Base-by-base conservation (phyloP, 805 yeast species). In the Geotrichum ghanense region DNA sequence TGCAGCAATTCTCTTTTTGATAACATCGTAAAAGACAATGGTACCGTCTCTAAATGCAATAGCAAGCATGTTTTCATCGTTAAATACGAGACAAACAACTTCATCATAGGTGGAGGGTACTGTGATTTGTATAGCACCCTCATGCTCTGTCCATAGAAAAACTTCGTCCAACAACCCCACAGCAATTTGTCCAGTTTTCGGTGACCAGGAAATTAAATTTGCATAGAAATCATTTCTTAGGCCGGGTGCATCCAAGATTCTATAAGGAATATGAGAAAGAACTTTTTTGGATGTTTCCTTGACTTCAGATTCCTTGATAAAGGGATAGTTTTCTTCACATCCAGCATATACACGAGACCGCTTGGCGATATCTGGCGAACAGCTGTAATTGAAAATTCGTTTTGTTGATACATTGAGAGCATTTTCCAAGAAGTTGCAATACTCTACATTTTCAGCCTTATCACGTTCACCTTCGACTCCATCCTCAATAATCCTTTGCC, bases 191-290 rank as follows among this genome's bases (percentile, higher is more conserved):
- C 69, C 70, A 0, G 75, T 61, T n/a, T 51, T 54, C 4, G 56
- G 58, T 0, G 87, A 78, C 94, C 94, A 86, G 3, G 85, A 74
- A 0, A 84, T 73, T 47, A 83, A 66, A 56, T 82, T 82, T 1
- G 84, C 73, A 61, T 86, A 86, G 57, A 78, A 86, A 58, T 86
- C 94, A 59, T 83, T 79, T 50, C 79, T 65, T 43, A 85, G 62
- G 1, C 77, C 77, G 0, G 86, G 86, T 0, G 90, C 88, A 56
- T 75, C 79, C 19, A 79, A 58, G 0, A 75, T 75, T 50, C 72
- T 67, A 52, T 64, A 74, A 0, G 81, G 46, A 27, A 48, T 7
- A 37, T 45, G 24, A 12, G 42, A 39, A 24, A 39, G 24, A 4
- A 39, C 24, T 31, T 31, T 31, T 31, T 31, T 31, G 37, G 16